phyloP scores from a whole-genome alignment of 208 protist genomes.

The Trypanosoma congolense region DNA sequence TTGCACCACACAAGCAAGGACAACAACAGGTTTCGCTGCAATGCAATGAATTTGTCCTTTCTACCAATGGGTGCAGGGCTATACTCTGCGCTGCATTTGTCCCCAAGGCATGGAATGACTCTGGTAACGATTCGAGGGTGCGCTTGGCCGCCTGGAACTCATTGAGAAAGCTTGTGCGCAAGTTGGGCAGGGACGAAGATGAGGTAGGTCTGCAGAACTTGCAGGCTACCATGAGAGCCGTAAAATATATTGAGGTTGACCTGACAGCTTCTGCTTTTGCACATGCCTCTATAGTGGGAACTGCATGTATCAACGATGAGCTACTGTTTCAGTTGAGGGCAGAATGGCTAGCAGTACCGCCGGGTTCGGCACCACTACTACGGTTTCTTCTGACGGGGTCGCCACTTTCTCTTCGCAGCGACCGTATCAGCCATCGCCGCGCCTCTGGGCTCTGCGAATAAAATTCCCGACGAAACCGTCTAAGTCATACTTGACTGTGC shows the following conservation, averaged over 20 bases:
- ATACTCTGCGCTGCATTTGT: slow-evolving; percentile 6
- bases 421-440: slow-evolving; percentile 39
- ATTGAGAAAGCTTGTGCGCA: not conserved
- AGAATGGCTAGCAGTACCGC: slow-evolving; percentile 54
- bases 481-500: not conserved
- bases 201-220: not conserved
- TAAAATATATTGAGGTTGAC: slow-evolving; percentile 69
- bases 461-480: slow-evolving; percentile 1
- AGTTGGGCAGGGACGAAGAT: not conserved
- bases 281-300: slow-evolving; percentile 34
- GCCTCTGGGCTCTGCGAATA: slow-evolving; percentile 59
- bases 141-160: not conserved
- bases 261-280: slow-evolving; percentile 40
- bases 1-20: not conserved
- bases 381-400: too few species aligned
- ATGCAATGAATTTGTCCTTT: slow-evolving; percentile 11
- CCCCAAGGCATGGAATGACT: not conserved
- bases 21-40: not conserved
- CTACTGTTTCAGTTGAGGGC: slow-evolving; percentile 44
- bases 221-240: slow-evolving; percentile 38
- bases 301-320: slow-evolving; percentile 32
- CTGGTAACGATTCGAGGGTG: not conserved
- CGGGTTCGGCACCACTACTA: too few species aligned
- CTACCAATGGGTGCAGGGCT: not conserved
- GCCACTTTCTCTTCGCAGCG: slow-evolving; percentile 14